Evolutionary conservation across 2,329 filamentous ascomycete species (phyloP).

Genomic region (Diaporthe capsici): DNA sequence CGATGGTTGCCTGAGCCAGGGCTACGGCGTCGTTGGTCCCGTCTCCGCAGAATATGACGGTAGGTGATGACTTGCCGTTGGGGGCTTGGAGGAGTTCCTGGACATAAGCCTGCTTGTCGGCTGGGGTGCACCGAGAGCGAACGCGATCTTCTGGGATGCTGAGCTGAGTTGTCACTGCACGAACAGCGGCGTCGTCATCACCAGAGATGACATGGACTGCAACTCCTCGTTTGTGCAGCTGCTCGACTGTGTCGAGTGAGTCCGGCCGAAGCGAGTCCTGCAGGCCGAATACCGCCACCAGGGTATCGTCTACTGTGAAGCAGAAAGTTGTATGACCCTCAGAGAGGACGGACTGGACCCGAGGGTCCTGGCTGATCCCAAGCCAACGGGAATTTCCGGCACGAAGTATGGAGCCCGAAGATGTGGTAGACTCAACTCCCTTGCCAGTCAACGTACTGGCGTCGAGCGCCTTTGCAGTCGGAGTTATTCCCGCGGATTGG

Average conservation of each 20-base stretch:
- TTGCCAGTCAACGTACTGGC: conserved; percentile 59
- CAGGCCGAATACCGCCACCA: conserved; percentile 61
- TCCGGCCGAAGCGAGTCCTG: conserved; percentile 62
- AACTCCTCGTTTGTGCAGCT: conserved; percentile 56
- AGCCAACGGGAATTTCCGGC: conserved; percentile 69
- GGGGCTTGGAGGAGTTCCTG: conserved; percentile 50
- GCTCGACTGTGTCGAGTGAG: conserved; percentile 51
- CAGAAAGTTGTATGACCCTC: conserved; percentile 62
- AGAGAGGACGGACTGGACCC: conserved; percentile 53
- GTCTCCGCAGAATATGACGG: conserved; percentile 80
- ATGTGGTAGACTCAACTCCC: conserved; percentile 58
- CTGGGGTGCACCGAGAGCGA: conserved; percentile 59
- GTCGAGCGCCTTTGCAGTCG: conserved; percentile 47
- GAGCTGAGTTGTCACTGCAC: conserved; percentile 55
- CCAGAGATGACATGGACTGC: conserved; percentile 65
- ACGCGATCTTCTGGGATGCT: conserved; percentile 55
- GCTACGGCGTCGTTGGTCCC: conserved; percentile 85
- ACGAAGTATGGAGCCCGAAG: conserved; percentile 50
- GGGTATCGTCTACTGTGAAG: conserved; percentile 54
- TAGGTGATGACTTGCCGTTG: conserved; percentile 42
- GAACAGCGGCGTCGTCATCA: conserved; percentile 66
- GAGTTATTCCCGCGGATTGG: conserved; percentile 40
- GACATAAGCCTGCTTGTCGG: conserved; percentile 63
- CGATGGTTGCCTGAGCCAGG: conserved; percentile 78
- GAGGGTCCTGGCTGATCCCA: conserved; percentile 47